These are phyloP conservation scores for Dionaea muscipula DNA, from an alignment of 179 eudicot species.

Conservation along the genomic window DNA sequence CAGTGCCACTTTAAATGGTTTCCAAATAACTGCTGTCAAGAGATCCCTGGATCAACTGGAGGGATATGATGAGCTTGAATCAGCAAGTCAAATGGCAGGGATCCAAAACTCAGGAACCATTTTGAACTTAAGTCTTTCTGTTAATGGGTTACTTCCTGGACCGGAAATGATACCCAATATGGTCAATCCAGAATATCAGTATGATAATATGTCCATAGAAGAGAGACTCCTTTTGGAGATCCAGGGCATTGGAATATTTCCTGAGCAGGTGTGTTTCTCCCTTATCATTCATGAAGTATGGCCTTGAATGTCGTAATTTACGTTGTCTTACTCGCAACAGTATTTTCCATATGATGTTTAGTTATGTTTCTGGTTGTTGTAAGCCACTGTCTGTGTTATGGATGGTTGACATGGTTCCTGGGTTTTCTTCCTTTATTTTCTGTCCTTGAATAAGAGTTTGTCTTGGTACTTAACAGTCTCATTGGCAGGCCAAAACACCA, in stretches of 20 bases:
- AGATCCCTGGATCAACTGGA: slow-evolving; percentile 27
- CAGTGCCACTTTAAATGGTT: slow-evolving; percentile 28
- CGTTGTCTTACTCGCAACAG: background rate
- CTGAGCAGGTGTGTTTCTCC: slow-evolving; percentile 23
- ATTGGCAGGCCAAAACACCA: too few relatives aligned
- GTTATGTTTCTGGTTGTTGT: too few relatives aligned
- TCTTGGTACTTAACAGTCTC: too few relatives aligned
- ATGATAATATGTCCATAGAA: slow-evolving; percentile 36
- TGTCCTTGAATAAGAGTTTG: too few relatives aligned
- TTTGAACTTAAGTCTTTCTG: slow-evolving; percentile 14
- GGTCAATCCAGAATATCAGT: slow-evolving; percentile 27
- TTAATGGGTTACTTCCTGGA: slow-evolving; percentile 27
- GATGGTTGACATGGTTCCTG: too few relatives aligned
- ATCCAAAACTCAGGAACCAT: slow-evolving; percentile 19
- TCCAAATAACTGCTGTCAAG: slow-evolving; percentile 18
- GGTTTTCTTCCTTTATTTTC: too few relatives aligned
- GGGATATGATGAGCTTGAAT: slow-evolving; percentile 6
- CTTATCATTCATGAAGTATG: background rate
- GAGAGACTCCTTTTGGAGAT: slow-evolving; percentile 53
- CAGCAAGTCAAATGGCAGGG: slow-evolving; percentile 13
- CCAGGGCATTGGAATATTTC: slow-evolving; percentile 47
- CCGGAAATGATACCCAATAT: slow-evolving; percentile 18
- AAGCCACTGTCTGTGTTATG: too few relatives aligned
- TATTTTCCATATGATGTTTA: too few relatives aligned
- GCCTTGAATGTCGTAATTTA: background rate